Evolutionary conservation across 1,284 basidiomycete genomes (phyloP), one percentile per base, ranked within the genome.

Genomic region (Ganoderma lingzhi): DNA sequence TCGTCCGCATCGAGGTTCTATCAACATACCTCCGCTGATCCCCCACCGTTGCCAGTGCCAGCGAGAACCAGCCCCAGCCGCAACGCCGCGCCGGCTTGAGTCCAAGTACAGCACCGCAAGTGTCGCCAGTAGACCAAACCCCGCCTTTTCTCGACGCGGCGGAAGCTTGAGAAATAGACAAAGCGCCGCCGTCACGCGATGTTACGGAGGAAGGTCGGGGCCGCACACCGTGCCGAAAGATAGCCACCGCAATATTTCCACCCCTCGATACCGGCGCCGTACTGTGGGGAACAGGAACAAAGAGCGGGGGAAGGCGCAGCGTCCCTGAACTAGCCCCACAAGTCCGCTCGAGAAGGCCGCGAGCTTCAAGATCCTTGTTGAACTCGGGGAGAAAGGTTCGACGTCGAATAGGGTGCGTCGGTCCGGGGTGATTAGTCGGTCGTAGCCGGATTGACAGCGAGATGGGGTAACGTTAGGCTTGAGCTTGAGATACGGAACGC

Each of bases 311-410:
- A 56, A 56, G 53, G 10, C 53, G 14, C 53, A 3, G 14, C 17
- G 53, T 56, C 53, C 53, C 53, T 56, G 53, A 32, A 32, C 53
- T 19, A 56, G 53, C 30, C 30, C 30, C 53, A 35, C 32, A 56
- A 19, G 14, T 10, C 45, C 45, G 45, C 53, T 56, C 53, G 30
- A 56, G 53, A 56, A 56, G 53, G 30, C 15, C 30, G 14, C 53
- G 23, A 30, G 51, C 28, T 53, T 53, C 51, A 56, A 56, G 53
- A 32, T 51, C 48, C 12, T 23, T 0, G 53, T 19, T 56, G 30
- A 56, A 51, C 23, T 28, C 48, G 48, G 17, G 15, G 15, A 28
- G 48, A 51, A 51, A 8, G 28, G 30, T 56, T 56, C 30, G 30
- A 56, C 5, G 30, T 56, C 53, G 53, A 35, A 56, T 17, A 32